Evolutionary conservation across 1,284 basidiomycete species (phyloP), one percentile per base, ranked within the genome.

Genomic region (Sanguinoderma infundibulare): DNA sequence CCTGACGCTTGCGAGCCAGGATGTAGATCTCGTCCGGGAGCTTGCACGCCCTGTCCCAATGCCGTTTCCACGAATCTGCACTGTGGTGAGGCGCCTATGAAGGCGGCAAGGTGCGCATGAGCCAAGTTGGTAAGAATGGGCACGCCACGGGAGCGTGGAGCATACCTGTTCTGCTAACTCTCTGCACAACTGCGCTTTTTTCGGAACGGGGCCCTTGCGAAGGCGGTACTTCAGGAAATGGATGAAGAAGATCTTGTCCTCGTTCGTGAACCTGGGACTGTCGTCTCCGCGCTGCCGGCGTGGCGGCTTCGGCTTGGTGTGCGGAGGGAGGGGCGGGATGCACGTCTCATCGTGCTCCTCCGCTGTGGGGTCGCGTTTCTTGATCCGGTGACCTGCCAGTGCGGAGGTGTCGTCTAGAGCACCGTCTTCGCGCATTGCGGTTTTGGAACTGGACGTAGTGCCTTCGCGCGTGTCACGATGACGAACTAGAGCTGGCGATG

Each of bases 11-110:
- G 14, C 42, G 35, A 3, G 22, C 59, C 5, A 42, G 22, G 42
- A 57, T 59, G 53, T 47, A 53, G 3, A 65, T 53, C 22, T 40
- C 28, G 22, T 65, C 59, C 9, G 63, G 58, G 20, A 65, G n/a
- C 26, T 40, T 26, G 2, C 58, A 53, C 36, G 60, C 6, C 5
- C 55, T 55, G 30, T 58, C 54, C 64, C 64, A 65, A 32, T 65
- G 64, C n/a, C 57, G 35, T 50, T 58, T 62, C 64, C 64, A 65
- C 50, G 64, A 52, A 9, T 53, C 58, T 8, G 49, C 58, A 53
- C 30, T 40, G 39, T 58, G 61, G 5, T 40, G 60, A 1, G 58
- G 58, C 1, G 36, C 12, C 52, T 46, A 35, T 26, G 12, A 17
- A 20, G 30, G n/a, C 9, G 46, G n/a, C n/a, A 15, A 17, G 8